Conservation (phyloP, 2,329 filamentous ascomycete genomes). For the Diaporthe sp. region DNA sequence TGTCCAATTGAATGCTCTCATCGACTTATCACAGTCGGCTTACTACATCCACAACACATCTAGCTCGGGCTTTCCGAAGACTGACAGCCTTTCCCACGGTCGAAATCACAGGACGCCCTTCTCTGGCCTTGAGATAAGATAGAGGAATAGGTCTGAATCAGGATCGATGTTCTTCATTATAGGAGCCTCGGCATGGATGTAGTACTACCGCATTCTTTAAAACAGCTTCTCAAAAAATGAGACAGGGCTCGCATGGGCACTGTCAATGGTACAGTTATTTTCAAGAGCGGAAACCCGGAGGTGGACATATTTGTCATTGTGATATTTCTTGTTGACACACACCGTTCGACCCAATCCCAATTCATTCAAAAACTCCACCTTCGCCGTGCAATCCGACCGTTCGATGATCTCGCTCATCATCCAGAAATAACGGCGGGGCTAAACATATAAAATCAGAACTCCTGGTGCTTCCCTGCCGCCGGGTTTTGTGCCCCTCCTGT, state of each 20-base stretch:
- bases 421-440: conserved; percentile 10
- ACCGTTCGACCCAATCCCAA: not conserved
- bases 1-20: not conserved
- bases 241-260: not conserved
- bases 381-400: conserved; percentile 27
- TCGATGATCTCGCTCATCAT: conserved; percentile 15
- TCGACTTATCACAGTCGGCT: not conserved
- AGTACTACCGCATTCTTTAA: not conserved
- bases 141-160: not conserved
- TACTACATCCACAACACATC: no score
- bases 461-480: conserved; percentile 24
- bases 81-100: no score
- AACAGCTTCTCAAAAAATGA: not conserved
- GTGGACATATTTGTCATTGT: conserved; percentile 14
- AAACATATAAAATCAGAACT: conserved; percentile 7
- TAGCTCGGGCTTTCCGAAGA: not conserved
- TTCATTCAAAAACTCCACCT: conserved; percentile 24
- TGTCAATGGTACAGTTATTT: not conserved
- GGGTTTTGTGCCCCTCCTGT: not conserved
- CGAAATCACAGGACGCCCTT: not conserved
- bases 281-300: not conserved
- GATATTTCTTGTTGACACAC: conserved; percentile 14
- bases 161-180: not conserved
- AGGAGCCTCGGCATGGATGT: not conserved
- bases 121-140: not conserved